A percentile compares a stretch with the other conserved stretches of the same genome.
These are phyloP conservation scores for Xylariaceae sp. DNA, from an alignment of 2,329 filamentous ascomycete species.

Conservation along the genomic window DNA sequence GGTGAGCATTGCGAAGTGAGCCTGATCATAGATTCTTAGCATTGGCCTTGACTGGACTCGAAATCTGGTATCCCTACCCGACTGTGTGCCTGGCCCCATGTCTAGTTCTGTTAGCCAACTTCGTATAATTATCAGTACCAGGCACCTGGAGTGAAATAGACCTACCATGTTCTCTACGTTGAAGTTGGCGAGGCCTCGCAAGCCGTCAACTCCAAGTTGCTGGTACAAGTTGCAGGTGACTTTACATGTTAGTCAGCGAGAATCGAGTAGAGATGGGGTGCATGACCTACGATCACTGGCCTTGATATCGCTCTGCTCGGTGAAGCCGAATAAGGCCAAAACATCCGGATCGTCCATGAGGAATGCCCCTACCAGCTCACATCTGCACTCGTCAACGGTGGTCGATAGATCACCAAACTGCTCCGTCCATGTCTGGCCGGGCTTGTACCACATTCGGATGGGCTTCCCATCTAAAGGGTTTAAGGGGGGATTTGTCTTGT, in stretches of 20 bases:
- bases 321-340: slow-evolving; percentile 38
- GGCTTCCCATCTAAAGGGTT: slow-evolving; percentile 50
- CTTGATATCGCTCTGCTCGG: slow-evolving; percentile 29
- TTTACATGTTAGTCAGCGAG: slow-evolving; percentile 18
- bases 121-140: background rate
- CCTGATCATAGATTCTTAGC: slow-evolving; percentile 45
- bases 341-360: slow-evolving; percentile 40
- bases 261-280: background rate
- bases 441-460: slow-evolving; percentile 53
- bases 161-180: slow-evolving; percentile 31
- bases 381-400: slow-evolving; percentile 53
- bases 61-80: slow-evolving; percentile 22
- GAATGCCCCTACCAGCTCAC: slow-evolving; percentile 38
- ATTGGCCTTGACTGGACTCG: background rate
- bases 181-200: slow-evolving; percentile 35
- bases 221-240: slow-evolving; percentile 38
- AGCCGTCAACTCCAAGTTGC: slow-evolving; percentile 37
- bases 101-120: slow-evolving; percentile 22
- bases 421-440: slow-evolving; percentile 58
- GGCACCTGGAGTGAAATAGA: background rate
- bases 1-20: slow-evolving; percentile 57
- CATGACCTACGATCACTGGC: slow-evolving; percentile 34
- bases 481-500: slow-evolving; percentile 48
- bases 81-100: slow-evolving; percentile 41
- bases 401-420: slow-evolving; percentile 55